A percentile compares a stretch with the other conserved stretches of the same genome.
These are phyloP conservation scores for Amanita rubescens DNA, from an alignment of 768 basidiomycete genomes.

Conservation along the genomic window DNA sequence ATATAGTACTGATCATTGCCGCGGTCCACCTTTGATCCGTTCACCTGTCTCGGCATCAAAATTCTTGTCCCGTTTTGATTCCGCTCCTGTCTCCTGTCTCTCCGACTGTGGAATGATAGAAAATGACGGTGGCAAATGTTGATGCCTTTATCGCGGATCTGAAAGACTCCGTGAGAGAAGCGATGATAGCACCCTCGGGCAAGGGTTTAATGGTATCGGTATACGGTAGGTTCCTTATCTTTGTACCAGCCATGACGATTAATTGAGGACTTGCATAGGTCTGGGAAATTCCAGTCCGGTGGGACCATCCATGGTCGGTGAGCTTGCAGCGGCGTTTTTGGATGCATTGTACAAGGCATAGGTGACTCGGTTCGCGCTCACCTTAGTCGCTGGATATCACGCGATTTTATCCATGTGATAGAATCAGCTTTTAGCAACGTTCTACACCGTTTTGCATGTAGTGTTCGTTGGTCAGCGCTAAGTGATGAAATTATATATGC, in stretches of 20 bases:
- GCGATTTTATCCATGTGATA: no score
- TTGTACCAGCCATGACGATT: background rate
- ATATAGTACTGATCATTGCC: background rate
- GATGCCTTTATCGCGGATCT: slow-evolving; percentile 83
- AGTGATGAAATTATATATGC: no score
- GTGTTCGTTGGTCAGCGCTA: no score
- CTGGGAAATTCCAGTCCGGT: slow-evolving; percentile 77
- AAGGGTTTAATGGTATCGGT: slow-evolving; percentile 87
- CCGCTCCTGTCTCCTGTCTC: background rate
- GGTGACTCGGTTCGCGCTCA: no score
- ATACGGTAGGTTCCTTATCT: slow-evolving; percentile 57
- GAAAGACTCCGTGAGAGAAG: slow-evolving; percentile 66
- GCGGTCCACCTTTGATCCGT: background rate
- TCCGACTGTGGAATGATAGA: slow-evolving; percentile 31
- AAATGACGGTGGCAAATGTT: slow-evolving; percentile 67
- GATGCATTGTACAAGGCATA: slow-evolving; percentile 79
- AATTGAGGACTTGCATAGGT: slow-evolving; percentile 35
- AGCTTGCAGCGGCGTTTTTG: slow-evolving; percentile 73
- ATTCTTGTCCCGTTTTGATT: background rate
- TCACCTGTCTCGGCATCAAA: background rate
- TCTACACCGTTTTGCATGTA: no score
- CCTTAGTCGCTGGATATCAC: no score
- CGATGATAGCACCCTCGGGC: slow-evolving; percentile 55
- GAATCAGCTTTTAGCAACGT: no score
- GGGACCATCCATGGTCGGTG: slow-evolving; percentile 72